A percentile compares a stretch with the other conserved stretches of the same genome.
Conservation (phyloP, 2,329 filamentous ascomycete genomes). For the Diplodia seriata region DNA sequence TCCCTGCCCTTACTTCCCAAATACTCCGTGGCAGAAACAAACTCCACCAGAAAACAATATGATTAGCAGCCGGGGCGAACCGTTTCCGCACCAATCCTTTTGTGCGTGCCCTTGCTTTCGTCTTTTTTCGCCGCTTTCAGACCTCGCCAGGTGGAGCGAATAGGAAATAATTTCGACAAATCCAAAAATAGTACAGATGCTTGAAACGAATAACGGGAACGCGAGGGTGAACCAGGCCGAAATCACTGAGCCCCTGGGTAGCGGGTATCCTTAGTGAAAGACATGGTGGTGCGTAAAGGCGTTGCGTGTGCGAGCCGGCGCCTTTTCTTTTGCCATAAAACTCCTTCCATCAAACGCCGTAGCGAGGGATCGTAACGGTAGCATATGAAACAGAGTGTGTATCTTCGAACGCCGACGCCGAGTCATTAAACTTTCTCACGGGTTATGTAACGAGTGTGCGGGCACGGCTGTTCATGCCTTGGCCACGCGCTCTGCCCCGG, state of each 20-base stretch:
- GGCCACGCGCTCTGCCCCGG: neutral
- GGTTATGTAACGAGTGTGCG: slow-evolving; percentile 24
- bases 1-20: neutral
- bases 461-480: neutral
- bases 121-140: slow-evolving; percentile 23
- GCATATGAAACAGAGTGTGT: slow-evolving; percentile 30
- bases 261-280: slow-evolving; percentile 31
- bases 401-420: slow-evolving; percentile 32
- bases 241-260: slow-evolving; percentile 28
- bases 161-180: neutral
- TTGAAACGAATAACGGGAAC: slow-evolving; percentile 15
- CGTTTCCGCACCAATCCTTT: slow-evolving; percentile 6
- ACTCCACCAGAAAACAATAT: slow-evolving; percentile 6
- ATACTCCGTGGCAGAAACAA: slow-evolving; percentile 12
- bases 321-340: slow-evolving; percentile 30
- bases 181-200: slow-evolving; percentile 30
- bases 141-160: slow-evolving; percentile 16
- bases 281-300: slow-evolving; percentile 28
- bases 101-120: slow-evolving; percentile 18
- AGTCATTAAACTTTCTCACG: slow-evolving; percentile 9
- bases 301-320: slow-evolving; percentile 12
- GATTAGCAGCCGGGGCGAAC: slow-evolving; percentile 3
- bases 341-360: slow-evolving; percentile 32
- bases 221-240: slow-evolving; percentile 12
- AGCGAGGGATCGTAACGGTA: slow-evolving; percentile 28